These are phyloP conservation scores for Dothistroma pini DNA, from an alignment of 2,329 filamentous ascomycete species.

Conservation along the genomic window DNA sequence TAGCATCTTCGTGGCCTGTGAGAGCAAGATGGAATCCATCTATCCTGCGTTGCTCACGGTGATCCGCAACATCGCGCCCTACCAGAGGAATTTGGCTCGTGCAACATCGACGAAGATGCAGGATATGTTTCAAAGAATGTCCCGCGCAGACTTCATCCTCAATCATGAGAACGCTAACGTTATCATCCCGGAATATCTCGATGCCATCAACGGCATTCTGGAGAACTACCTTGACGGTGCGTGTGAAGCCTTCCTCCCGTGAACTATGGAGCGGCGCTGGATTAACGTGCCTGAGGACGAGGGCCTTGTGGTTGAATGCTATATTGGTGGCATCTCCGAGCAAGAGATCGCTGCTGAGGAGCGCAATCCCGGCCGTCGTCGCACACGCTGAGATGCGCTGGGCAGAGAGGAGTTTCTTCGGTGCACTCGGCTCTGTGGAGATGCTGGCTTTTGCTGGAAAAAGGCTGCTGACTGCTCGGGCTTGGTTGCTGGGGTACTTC, in stretches of 20 bases:
- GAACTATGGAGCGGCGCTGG: neutral
- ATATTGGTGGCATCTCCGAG: neutral
- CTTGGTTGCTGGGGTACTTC: neutral
- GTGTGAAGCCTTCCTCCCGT: slow-evolving; percentile 5
- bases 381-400: neutral
- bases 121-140: slow-evolving; percentile 88
- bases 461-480: neutral
- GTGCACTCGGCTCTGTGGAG: neutral
- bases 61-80: slow-evolving; percentile 87
- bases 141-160: slow-evolving; percentile 83
- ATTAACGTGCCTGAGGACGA: neutral
- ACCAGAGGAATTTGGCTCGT: slow-evolving; percentile 71
- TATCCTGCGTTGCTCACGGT: slow-evolving; percentile 90
- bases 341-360: neutral
- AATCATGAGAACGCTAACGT: slow-evolving; percentile 88
- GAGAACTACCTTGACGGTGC: slow-evolving; percentile 63
- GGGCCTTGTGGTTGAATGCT: neutral
- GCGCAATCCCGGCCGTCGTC: neutral
- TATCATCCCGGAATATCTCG: slow-evolving; percentile 75
- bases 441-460: slow-evolving; percentile 4
- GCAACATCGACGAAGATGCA: slow-evolving; percentile 76
- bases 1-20: slow-evolving; percentile 82
- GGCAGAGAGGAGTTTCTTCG: slow-evolving; percentile 1
- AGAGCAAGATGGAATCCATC: slow-evolving; percentile 65
- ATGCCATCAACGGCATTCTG: slow-evolving; percentile 83